phyloP scores from a whole-genome alignment of 2,329 filamentous ascomycete species.

The Penicillium sp. region DNA sequence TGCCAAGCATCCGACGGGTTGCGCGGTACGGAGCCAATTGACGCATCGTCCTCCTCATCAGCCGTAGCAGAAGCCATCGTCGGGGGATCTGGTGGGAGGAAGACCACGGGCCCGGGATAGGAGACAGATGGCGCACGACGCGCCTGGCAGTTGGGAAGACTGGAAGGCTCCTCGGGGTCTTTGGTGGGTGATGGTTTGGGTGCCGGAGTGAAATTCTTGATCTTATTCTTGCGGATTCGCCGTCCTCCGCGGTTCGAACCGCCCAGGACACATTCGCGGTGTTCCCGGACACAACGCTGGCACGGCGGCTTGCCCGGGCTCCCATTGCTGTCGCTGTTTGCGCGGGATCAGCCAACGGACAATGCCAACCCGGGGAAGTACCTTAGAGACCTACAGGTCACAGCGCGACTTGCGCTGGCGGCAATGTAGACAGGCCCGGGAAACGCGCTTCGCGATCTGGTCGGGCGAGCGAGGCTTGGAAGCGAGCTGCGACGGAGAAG shows the following conservation, averaged over 20 bases:
- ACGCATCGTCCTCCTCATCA: slow-evolving; percentile 43
- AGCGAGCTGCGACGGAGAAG: slow-evolving; percentile 13
- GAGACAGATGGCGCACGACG: slow-evolving; percentile 26
- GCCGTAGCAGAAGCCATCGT: slow-evolving; percentile 27
- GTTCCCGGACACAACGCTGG: slow-evolving; percentile 56
- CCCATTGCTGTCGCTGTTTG: slow-evolving; percentile 46
- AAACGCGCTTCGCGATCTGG: slow-evolving; percentile 45
- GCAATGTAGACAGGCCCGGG: slow-evolving; percentile 50
- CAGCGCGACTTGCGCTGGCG: slow-evolving; percentile 52
- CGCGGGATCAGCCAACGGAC: slow-evolving; percentile 18
- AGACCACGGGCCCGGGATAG: slow-evolving; percentile 37
- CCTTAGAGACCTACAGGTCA: slow-evolving; percentile 46
- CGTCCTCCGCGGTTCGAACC: slow-evolving; percentile 59
- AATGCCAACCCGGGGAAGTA: slow-evolving; percentile 11
- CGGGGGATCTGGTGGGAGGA: slow-evolving; percentile 33
- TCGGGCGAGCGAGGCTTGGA: slow-evolving; percentile 25
- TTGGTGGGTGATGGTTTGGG: slow-evolving; percentile 25
- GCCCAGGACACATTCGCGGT: slow-evolving; percentile 58
- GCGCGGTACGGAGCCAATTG: slow-evolving; percentile 44
- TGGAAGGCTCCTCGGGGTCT: slow-evolving; percentile 27
- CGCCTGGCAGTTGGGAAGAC: slow-evolving; percentile 28
- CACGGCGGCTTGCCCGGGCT: slow-evolving; percentile 54
- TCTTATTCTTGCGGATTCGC: slow-evolving; percentile 55
- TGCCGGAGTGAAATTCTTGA: slow-evolving; percentile 34
- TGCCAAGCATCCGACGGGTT: slow-evolving; percentile 52